phyloP scores from a whole-genome alignment of 495 filamentous ascomycete species.

The Evansstolkia leycettana region DNA sequence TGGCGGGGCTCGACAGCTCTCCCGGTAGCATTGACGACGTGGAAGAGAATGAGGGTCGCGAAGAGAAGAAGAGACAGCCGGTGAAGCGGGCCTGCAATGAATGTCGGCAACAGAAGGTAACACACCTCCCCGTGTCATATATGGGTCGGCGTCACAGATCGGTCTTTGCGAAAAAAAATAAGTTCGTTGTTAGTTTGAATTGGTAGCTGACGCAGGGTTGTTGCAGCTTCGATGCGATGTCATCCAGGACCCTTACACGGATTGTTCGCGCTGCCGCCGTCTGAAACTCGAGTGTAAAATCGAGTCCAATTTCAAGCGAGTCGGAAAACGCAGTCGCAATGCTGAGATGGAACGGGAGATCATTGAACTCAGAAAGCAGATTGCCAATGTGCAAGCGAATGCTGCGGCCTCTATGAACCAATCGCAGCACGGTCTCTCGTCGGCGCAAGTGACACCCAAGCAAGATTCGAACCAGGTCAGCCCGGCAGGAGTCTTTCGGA shows the following conservation, averaged over 20 bases:
- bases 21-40: conserved; percentile 59
- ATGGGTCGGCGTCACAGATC: neutral
- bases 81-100: conserved; percentile 91
- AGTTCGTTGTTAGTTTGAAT: neutral
- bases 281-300: conserved; percentile 83
- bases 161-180: conserved; percentile 2
- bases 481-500: conserved; percentile 29
- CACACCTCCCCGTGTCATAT: neutral
- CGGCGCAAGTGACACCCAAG: conserved; percentile 39
- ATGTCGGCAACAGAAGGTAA: conserved; percentile 87
- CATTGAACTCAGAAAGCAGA: conserved; percentile 53
- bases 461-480: conserved; percentile 38
- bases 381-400: conserved; percentile 36
- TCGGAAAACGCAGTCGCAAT: conserved; percentile 82
- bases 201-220: conserved; percentile 2
- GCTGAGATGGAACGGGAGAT: conserved; percentile 77
- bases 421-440: conserved; percentile 35
- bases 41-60: conserved; percentile 43
- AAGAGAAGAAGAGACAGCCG: conserved; percentile 54
- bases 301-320: conserved; percentile 85
- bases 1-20: conserved; percentile 49
- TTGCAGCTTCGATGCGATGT: conserved; percentile 79
- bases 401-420: conserved; percentile 32
- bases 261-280: conserved; percentile 75
- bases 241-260: conserved; percentile 67